These are phyloP conservation scores for Diaporthe humulicola DNA, from an alignment of 2,329 filamentous ascomycete species.

Conservation along the genomic window DNA sequence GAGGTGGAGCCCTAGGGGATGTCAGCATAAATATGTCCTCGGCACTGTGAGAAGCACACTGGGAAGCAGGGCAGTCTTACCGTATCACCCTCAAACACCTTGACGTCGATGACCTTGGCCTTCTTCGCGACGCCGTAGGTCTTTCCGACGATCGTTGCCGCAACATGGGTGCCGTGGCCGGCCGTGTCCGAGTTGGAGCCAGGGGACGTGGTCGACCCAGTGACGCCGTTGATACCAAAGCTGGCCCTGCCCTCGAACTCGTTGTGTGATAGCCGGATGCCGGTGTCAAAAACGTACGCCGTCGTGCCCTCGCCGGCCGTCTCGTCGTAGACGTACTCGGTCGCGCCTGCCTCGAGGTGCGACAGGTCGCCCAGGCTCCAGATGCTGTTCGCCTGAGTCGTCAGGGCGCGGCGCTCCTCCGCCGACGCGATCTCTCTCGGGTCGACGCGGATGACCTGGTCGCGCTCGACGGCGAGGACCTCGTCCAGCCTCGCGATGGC, in stretches of 20 bases:
- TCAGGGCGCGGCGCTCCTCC: background rate
- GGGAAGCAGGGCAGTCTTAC: background rate
- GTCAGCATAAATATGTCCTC: background rate
- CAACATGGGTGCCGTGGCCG: slow-evolving; percentile 52
- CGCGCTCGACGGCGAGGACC: slow-evolving; percentile 9
- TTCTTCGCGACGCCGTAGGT: slow-evolving; percentile 50
- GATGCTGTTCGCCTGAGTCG: slow-evolving; percentile 37
- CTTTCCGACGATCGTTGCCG: slow-evolving; percentile 48
- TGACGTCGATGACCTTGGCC: slow-evolving; percentile 49
- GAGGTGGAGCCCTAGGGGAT: slow-evolving; percentile 18
- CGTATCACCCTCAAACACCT: slow-evolving; percentile 44
- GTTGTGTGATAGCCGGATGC: slow-evolving; percentile 54
- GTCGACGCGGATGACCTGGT: slow-evolving; percentile 18
- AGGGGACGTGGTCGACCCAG: background rate
- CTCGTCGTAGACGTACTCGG: slow-evolving; percentile 44
- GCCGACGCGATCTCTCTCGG: background rate
- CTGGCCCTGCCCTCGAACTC: slow-evolving; percentile 48
- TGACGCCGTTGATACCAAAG: slow-evolving; percentile 47
- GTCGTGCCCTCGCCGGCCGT: slow-evolving; percentile 47
- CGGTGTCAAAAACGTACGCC: slow-evolving; percentile 60
- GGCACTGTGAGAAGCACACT: background rate
- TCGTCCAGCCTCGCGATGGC: slow-evolving; percentile 10
- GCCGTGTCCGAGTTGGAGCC: slow-evolving; percentile 43
- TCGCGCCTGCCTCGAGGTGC: slow-evolving; percentile 37
- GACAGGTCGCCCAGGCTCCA: slow-evolving; percentile 49